Base-by-base conservation (phyloP, 495 filamentous ascomycete species). In the Aspergillus bridgeri region DNA sequence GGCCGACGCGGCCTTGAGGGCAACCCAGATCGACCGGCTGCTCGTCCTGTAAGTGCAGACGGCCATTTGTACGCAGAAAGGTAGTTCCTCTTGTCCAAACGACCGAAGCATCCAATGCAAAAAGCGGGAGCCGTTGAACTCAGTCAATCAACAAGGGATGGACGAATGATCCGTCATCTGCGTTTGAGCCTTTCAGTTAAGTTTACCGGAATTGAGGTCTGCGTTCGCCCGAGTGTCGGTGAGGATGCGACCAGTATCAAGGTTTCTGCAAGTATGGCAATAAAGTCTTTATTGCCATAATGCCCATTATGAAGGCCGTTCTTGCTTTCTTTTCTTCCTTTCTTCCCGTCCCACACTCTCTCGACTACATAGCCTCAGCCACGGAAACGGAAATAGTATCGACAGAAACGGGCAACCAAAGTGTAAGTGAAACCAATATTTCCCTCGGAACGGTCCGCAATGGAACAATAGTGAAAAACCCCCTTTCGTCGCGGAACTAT, bases 191-290 rank as follows among this genome's bases (percentile, higher is more conserved):
- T 22, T 48, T 15, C 15, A 18, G 8, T 52, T 23, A n/a, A n/a
- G n/a, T n/a, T n/a, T n/a, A n/a, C n/a, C n/a, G 20, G 18, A 21
- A 50, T 23, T 53, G 19, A 24, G 15, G 42, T 29, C 8, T 59
- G 15, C 22, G 42, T 21, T 55, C 21, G 25, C 17, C 22, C 17
- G 47, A 61, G 42, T 53, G 59, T 61, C 59, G 53, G 59, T 61
- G 59, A 61, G 45, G 59, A 54, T 56, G 19, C 54, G 50, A 54
- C 54, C 44, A 61, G 50, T 61, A 54, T 44, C 20, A 24, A 33
- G 42, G 24, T 9, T 47, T 21, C 20, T 50, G 42, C 52, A 43
- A 27, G 17, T 19, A n/a, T 9, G 23, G 42, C 21, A 45, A 25
- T 15, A 24, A 54, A 23, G 15, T 1, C 25, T 5, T 51, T 51